These are phyloP conservation scores for Puccinia polysora DNA, from an alignment of 1,284 basidiomycete genomes.

Conservation along the genomic window DNA sequence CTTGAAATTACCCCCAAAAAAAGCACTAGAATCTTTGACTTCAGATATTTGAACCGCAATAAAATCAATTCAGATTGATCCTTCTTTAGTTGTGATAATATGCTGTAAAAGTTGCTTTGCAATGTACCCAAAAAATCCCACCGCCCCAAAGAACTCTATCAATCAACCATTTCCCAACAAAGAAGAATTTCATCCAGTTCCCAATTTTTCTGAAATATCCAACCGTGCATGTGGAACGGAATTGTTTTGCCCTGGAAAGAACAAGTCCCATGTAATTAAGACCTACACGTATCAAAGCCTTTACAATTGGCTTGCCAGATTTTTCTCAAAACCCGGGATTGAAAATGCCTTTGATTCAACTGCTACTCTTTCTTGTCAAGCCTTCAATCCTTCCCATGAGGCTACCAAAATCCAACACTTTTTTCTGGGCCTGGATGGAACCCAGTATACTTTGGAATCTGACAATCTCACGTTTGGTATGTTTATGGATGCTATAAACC, in stretches of 20 bases:
- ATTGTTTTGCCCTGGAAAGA: not conserved
- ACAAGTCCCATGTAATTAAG: not conserved
- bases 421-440: not conserved
- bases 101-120: not conserved
- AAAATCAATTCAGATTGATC: not conserved
- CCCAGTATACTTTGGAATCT: not conserved
- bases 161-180: not conserved
- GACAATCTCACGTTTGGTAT: constrained; percentile 19
- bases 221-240: not conserved
- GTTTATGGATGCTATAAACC: constrained; percentile 23
- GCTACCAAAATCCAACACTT: constrained; percentile 3
- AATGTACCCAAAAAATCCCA: not conserved
- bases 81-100: not conserved
- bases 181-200: not conserved
- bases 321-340: constrained; percentile 12
- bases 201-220: not conserved
- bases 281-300: constrained; percentile 10
- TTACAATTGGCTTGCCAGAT: constrained; percentile 9
- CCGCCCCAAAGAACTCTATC: not conserved
- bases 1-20: too few relatives aligned
- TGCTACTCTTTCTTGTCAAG: not conserved
- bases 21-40: too few relatives aligned
- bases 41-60: not conserved
- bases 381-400: not conserved
- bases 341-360: not conserved